Conservation (phyloP, 164 flowering plant genomes). For the Stephania japonica region DNA sequence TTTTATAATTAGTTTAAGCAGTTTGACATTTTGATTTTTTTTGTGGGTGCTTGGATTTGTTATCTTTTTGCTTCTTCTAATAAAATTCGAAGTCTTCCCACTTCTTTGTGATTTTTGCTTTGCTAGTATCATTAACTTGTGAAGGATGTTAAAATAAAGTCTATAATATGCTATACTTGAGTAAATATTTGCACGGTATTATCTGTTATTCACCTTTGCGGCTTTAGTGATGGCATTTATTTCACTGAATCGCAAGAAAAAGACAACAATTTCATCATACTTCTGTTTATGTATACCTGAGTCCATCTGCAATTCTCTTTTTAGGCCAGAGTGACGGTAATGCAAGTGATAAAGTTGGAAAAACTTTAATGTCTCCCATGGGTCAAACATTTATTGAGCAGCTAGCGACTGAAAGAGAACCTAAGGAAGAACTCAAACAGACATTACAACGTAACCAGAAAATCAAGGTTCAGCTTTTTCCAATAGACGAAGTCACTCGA, state of each 20-base stretch:
- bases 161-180: no score
- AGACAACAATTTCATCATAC: background rate
- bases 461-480: conserved; percentile 69
- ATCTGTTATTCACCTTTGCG: no score
- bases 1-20: no score
- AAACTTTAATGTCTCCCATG: conserved; percentile 10
- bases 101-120: background rate
- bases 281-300: background rate
- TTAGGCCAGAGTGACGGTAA: conserved; percentile 18
- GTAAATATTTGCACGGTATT: no score
- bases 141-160: background rate
- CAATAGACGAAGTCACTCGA: conserved; percentile 53
- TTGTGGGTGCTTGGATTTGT: background rate
- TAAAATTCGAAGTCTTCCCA: background rate
- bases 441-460: conserved; percentile 27
- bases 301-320: conserved; percentile 4
- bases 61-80: background rate
- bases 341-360: conserved; percentile 15
- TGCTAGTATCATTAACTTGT: background rate
- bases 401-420: conserved; percentile 2
- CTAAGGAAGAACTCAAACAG: conserved; percentile 18
- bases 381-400: conserved; percentile 16
- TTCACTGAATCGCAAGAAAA: background rate
- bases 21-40: background rate
- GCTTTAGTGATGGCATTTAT: background rate